phyloP scores from a whole-genome alignment of 2,329 filamentous ascomycete genomes.

The Sporothrix brasiliensis region DNA sequence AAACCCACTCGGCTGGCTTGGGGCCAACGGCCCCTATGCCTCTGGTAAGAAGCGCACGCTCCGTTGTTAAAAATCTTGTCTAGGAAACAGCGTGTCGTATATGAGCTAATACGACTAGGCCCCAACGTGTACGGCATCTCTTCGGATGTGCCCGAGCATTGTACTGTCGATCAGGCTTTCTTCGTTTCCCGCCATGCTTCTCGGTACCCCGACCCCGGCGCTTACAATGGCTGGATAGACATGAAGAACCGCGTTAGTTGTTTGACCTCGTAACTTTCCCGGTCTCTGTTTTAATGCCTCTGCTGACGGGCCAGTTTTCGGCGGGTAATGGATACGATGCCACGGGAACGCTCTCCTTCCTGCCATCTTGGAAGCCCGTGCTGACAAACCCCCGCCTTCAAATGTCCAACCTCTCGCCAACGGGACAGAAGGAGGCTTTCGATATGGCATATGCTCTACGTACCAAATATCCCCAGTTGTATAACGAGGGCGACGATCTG shows the following conservation, averaged over 20 bases:
- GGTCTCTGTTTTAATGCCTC: no score
- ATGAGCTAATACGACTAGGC: conserved; percentile 43
- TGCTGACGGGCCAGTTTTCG: conserved; percentile 50
- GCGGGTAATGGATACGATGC: conserved; percentile 55
- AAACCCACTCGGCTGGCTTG: conserved; percentile 51
- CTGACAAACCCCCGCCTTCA: conserved; percentile 58
- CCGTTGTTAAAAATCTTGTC: not conserved
- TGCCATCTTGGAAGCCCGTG: conserved; percentile 61
- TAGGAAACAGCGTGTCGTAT: not conserved
- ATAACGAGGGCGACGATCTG: conserved; percentile 54
- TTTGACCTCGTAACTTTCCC: not conserved
- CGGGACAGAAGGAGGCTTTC: conserved; percentile 64
- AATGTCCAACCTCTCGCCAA: conserved; percentile 61
- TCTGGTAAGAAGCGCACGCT: conserved; percentile 46
- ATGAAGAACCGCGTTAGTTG: conserved; percentile 49
- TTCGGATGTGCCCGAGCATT: conserved; percentile 57
- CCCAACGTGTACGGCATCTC: conserved; percentile 61
- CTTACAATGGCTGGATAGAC: conserved; percentile 60
- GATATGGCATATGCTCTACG: conserved; percentile 58
- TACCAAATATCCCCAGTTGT: conserved; percentile 55
- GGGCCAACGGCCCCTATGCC: conserved; percentile 58
- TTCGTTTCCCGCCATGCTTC: conserved; percentile 65
- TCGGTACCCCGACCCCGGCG: conserved; percentile 63
- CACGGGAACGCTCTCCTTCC: conserved; percentile 57
- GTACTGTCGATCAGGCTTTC: conserved; percentile 62